Evolutionary conservation across 176 grass and related monocot genomes (phyloP), one percentile per base, ranked within the genome.

Genomic region (Oryza meyeriana): DNA sequence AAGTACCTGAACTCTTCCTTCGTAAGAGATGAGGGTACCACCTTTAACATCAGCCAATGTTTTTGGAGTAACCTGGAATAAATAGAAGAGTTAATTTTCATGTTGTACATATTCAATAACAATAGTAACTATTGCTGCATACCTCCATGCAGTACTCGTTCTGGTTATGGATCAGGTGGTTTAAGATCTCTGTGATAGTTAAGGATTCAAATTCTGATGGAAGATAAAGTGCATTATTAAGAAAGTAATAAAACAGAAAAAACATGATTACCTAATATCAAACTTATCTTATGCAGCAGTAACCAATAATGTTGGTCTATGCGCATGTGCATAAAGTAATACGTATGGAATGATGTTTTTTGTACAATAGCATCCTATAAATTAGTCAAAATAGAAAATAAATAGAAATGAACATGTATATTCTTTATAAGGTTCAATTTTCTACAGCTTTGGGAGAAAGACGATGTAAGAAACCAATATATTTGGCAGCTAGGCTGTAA

Each of bases 91-190:
- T 67, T 59, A 1, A 75, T 26, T 69, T 70, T 24, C 41, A 58
- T 34, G 63, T 39, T 85, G 6, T 71, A 33, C 36, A 79, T 67
- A 84, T 40, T 35, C 67, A 86, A 79, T 20, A 57, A 40, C 6
- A 74, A 78, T 55, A 52, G 20, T 29, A 72, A 20, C 42, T 62
- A 52, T 26, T 85, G 71, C 71, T 73, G n/a, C 32, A 75, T 94
- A 97, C 94, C 93, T 99, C 96, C 93, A 98, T 95, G 82, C 96
- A 99, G 59, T 99, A 96, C 66, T 96, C 93, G 40, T 99, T 99
- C 86, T 99, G 86, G 87, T 94, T 94, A 68, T 64, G 81, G 80
- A 96, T 90, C 72, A 99, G 82, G 85, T 94, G 97, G 85, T 88
- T 96, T 66, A 99, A 75, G 77, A 99, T 95, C 65, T 96, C 91